Conservation (phyloP, 768 basidiomycete species). For the Xerocomellus dryophilus region DNA sequence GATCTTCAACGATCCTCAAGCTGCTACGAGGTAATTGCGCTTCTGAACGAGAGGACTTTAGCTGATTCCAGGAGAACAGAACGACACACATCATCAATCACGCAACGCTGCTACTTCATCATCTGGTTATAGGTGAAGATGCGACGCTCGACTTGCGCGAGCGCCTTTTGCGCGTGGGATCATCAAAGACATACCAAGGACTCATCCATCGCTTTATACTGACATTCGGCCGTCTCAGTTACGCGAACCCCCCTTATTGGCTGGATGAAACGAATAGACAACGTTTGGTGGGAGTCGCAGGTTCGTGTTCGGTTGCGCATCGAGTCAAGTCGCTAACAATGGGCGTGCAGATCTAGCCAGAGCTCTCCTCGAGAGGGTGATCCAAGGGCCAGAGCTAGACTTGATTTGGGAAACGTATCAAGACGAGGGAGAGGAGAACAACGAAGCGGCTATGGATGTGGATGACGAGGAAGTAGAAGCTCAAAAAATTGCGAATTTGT, state of each 20-base stretch:
- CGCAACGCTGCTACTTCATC: slow-evolving; percentile 57
- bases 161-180: slow-evolving; percentile 51
- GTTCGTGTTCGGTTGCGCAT: slow-evolving; percentile 34
- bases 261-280: slow-evolving; percentile 38
- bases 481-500: slow-evolving; percentile 21
- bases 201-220: slow-evolving; percentile 70
- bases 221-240: slow-evolving; percentile 73
- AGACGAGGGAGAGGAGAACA: slow-evolving; percentile 40
- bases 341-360: slow-evolving; percentile 49
- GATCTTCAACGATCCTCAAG: slow-evolving; percentile 36
- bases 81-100: slow-evolving; percentile 50
- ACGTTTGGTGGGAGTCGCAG: slow-evolving; percentile 46
- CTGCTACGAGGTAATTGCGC: slow-evolving; percentile 23
- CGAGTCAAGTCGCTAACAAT: slow-evolving; percentile 2
- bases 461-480: slow-evolving; percentile 55
- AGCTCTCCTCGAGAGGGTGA: slow-evolving; percentile 61
- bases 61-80: slow-evolving; percentile 34
- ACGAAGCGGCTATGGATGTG: slow-evolving; percentile 42
- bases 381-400: slow-evolving; percentile 71
- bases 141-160: slow-evolving; percentile 51
- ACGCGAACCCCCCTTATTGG: slow-evolving; percentile 65
- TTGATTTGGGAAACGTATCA: slow-evolving; percentile 62
- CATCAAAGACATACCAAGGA: slow-evolving; percentile 55
- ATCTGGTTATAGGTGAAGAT: slow-evolving; percentile 53
- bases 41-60: background rate